phyloP scores from a whole-genome alignment of 495 filamentous ascomycete genomes.

The Clavariopsis aquatica region DNA sequence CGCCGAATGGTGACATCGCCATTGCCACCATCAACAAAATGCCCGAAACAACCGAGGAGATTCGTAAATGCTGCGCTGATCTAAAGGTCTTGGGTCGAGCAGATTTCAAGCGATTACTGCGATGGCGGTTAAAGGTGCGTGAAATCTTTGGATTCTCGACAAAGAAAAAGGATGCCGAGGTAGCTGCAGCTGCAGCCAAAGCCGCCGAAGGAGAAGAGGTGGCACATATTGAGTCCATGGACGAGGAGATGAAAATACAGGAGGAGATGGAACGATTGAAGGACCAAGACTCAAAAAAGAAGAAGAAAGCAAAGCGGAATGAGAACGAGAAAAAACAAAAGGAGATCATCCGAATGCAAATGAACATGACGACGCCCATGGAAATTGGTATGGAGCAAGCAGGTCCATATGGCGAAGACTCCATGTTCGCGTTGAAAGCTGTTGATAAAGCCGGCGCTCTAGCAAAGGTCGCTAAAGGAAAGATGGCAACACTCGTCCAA shows the following conservation, averaged over 20 bases:
- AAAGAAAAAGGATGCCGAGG: constrained; percentile 60
- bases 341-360: constrained; percentile 89
- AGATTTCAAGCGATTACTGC: constrained; percentile 89
- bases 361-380: constrained; percentile 93
- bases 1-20: constrained; percentile 77
- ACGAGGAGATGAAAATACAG: constrained; percentile 87
- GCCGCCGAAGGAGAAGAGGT: constrained; percentile 65
- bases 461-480: constrained; percentile 72
- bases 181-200: constrained; percentile 43
- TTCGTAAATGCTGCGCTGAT: constrained; percentile 81
- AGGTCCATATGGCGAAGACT: constrained; percentile 71
- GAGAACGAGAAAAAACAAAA: constrained; percentile 89
- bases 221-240: constrained; percentile 81
- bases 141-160: constrained; percentile 86
- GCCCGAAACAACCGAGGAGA: constrained; percentile 90
- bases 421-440: constrained; percentile 79
- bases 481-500: constrained; percentile 62
- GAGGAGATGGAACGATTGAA: constrained; percentile 79
- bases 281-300: constrained; percentile 70
- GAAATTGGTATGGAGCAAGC: constrained; percentile 93
- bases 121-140: constrained; percentile 86
- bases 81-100: constrained; percentile 88
- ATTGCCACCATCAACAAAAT: constrained; percentile 81
- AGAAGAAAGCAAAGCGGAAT: constrained; percentile 75
- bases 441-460: constrained; percentile 73